These are phyloP conservation scores for Pseudonitzschia pungens DNA, from an alignment of 108 stramenopile genomes.

Conservation along the genomic window DNA sequence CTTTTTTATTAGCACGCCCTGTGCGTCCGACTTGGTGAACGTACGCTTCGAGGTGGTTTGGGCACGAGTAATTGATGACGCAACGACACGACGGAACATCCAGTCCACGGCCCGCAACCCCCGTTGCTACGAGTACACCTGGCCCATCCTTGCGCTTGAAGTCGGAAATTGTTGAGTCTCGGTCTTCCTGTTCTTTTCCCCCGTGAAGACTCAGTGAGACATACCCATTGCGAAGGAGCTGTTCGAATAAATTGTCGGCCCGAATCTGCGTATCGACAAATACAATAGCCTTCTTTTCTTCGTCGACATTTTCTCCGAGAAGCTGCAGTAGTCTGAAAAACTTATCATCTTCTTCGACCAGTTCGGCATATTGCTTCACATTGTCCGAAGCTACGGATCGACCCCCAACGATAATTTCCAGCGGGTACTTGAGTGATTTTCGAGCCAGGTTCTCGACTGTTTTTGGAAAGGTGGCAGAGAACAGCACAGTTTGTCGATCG, in stretches of 20 bases:
- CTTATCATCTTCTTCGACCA: slow-evolving; percentile 95
- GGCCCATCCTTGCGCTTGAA: slow-evolving; percentile 90
- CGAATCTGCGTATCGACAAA: slow-evolving; percentile 97
- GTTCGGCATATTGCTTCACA: slow-evolving; percentile 91
- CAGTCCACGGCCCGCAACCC: slow-evolving; percentile 94
- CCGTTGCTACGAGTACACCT: slow-evolving; percentile 91
- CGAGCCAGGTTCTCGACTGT: slow-evolving; percentile 90
- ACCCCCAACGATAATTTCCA: slow-evolving; percentile 97
- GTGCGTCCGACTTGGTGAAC: slow-evolving; percentile 98
- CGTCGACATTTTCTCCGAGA: slow-evolving; percentile 93
- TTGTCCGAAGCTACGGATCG: slow-evolving; percentile 92
- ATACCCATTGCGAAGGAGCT: slow-evolving; percentile 93
- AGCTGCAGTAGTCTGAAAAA: slow-evolving; percentile 96
- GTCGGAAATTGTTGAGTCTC: slow-evolving; percentile 97
- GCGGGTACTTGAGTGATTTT: slow-evolving; percentile 83
- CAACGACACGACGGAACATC: slow-evolving; percentile 91
- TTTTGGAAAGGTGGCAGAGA: slow-evolving; percentile 98
- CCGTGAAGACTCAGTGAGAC: slow-evolving; percentile 95
- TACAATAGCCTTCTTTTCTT: slow-evolving; percentile 92
- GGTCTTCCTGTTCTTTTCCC: slow-evolving; percentile 99
- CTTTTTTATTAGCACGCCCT: slow-evolving; percentile 92
- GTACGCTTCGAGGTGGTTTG: slow-evolving; percentile 98
- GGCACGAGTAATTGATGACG: slow-evolving; percentile 97
- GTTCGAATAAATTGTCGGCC: slow-evolving; percentile 93
- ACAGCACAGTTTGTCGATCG: slow-evolving; percentile 94